Evolutionary conservation across 1,284 basidiomycete genomes (phyloP).

Genomic region (Ceratobasidium sp.): DNA sequence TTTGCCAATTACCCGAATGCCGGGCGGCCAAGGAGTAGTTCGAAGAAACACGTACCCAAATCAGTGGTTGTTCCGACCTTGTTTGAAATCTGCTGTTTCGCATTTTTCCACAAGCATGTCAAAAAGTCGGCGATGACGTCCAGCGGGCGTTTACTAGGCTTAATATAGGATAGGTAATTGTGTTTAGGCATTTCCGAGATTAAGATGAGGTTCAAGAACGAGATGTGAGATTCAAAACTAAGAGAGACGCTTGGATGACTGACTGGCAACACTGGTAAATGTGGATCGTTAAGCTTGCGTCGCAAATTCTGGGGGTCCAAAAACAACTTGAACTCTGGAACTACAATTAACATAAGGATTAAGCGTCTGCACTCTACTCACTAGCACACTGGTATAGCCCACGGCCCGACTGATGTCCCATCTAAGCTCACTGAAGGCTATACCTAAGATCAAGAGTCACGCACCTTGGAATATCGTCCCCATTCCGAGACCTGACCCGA

Average conservation of each 20-base stretch:
- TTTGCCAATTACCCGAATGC: too few species aligned
- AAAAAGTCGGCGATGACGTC: constrained; percentile 86
- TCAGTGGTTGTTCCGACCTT: constrained; percentile 86
- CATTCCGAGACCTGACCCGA: constrained; percentile 79
- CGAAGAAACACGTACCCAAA: constrained; percentile 67
- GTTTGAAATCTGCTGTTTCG: constrained; percentile 83
- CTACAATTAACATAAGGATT: constrained; percentile 55
- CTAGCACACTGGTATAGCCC: constrained; percentile 73
- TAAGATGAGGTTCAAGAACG: not conserved
- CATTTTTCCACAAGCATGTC: constrained; percentile 84
- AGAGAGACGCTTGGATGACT: not conserved
- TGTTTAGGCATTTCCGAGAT: too few species aligned
- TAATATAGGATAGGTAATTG: too few species aligned
- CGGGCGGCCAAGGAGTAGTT: too few species aligned
- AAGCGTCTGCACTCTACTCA: not conserved
- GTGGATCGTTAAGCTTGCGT: constrained; percentile 77
- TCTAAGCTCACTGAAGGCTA: not conserved
- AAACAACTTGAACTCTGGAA: constrained; percentile 79
- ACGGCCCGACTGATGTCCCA: too few species aligned
- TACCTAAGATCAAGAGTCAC: not conserved
- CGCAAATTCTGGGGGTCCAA: constrained; percentile 73
- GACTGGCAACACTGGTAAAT: not conserved
- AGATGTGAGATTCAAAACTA: not conserved
- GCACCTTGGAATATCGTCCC: constrained; percentile 79
- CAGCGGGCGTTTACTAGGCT: constrained; percentile 80